Evolutionary conservation across 768 basidiomycete species (phyloP).

Genomic region (Trametes coccinea): DNA sequence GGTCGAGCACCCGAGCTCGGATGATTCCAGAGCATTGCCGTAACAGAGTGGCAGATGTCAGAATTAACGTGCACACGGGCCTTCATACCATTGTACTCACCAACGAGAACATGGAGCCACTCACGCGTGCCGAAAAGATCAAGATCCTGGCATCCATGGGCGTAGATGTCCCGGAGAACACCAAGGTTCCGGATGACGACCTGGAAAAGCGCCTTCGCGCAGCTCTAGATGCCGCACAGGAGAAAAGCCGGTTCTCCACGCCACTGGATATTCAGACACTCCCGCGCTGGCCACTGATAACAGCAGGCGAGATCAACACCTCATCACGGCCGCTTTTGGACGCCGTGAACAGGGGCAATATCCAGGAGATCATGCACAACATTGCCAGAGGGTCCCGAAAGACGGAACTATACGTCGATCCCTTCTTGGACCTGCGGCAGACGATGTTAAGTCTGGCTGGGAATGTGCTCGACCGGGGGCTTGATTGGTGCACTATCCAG

Average conservation of each 20-base stretch:
- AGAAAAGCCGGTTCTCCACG: background rate
- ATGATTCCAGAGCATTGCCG: too few species aligned
- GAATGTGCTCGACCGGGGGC: constrained; percentile 1
- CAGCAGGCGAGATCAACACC: background rate
- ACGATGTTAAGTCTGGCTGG: constrained; percentile 18
- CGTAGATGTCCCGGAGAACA: constrained; percentile 7
- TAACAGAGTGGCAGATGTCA: too few species aligned
- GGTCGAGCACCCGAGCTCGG: too few species aligned
- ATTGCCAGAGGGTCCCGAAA: background rate
- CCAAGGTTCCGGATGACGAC: constrained; percentile 10
- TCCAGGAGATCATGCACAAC: background rate
- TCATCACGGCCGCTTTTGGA: background rate
- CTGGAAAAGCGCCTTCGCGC: constrained; percentile 11
- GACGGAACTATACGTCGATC: constrained; percentile 12
- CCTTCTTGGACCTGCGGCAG: constrained; percentile 24
- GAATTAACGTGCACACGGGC: too few species aligned
- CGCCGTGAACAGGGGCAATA: constrained; percentile 1
- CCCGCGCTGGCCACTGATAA: constrained; percentile 1
- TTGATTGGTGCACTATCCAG: constrained; percentile 12
- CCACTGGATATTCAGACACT: background rate
- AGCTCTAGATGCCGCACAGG: constrained; percentile 12
- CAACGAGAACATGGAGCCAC: background rate
- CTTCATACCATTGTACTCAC: too few species aligned
- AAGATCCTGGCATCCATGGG: constrained; percentile 3
- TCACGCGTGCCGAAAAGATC: constrained; percentile 9